phyloP scores from a whole-genome alignment of 2,329 filamentous ascomycete species.

The Stachybotrys echinatus region DNA sequence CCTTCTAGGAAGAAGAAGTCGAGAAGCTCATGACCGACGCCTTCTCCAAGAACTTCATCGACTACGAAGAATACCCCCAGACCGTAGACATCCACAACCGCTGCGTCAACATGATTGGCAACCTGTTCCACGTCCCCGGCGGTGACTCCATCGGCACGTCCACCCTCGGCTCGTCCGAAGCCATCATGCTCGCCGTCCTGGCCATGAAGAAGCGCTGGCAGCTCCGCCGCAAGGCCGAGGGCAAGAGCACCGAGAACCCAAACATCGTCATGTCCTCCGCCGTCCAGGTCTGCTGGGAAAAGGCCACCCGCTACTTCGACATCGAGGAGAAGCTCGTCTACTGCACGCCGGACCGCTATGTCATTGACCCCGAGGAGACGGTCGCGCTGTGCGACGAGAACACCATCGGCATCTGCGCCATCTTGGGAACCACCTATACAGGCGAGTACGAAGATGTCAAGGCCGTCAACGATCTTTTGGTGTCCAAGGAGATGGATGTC shows the following conservation, averaged over 20 bases:
- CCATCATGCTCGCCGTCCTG: slow-evolving; percentile 75
- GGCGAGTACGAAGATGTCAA: slow-evolving; percentile 95
- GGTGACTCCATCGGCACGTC: slow-evolving; percentile 77
- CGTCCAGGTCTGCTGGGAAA: slow-evolving; percentile 97
- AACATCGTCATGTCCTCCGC: slow-evolving; percentile 96
- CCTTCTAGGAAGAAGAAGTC: slow-evolving; percentile 74
- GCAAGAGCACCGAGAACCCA: slow-evolving; percentile 73
- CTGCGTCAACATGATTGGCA: slow-evolving; percentile 85
- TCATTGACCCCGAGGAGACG: slow-evolving; percentile 58
- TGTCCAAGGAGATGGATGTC: slow-evolving; percentile 68
- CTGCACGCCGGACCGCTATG: slow-evolving; percentile 55
- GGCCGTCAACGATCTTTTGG: slow-evolving; percentile 80
- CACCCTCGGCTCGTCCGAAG: slow-evolving; percentile 84
- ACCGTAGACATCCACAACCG: slow-evolving; percentile 85
- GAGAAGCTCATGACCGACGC: slow-evolving; percentile 93
- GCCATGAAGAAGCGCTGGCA: slow-evolving; percentile 97
- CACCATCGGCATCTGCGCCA: slow-evolving; percentile 86
- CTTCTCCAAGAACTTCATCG: slow-evolving; percentile 93
- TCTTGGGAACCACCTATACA: slow-evolving; percentile 90
- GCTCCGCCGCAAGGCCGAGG: slow-evolving; percentile 76
- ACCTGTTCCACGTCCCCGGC: slow-evolving; percentile 77
- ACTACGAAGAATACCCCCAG: slow-evolving; percentile 80
- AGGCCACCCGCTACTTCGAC: slow-evolving; percentile 84
- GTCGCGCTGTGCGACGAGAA: slow-evolving; percentile 60
- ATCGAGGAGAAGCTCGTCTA: slow-evolving; percentile 81